Evolutionary conservation across 441 rosid genomes (phyloP), one percentile per base, ranked within the genome.

Genomic region (Viola pubescens): DNA sequence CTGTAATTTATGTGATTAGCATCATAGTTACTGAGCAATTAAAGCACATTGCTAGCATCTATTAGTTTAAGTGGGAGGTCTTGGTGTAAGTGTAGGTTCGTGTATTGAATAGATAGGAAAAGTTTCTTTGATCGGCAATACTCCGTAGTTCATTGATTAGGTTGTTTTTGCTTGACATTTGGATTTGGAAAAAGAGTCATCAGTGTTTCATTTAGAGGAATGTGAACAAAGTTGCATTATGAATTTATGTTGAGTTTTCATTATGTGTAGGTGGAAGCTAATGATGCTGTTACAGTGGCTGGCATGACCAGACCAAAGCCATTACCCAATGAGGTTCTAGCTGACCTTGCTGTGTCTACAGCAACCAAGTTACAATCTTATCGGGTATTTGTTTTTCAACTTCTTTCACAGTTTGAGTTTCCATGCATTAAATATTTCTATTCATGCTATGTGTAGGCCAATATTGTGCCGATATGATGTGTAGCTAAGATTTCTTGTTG

Each of bases 341-440:
- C 96, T 26, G 98, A 89, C 69, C 84, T 80, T 57, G 80, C 94
- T 65, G 92, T 89, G 44, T 92, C 82, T 72, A 79, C 94, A 37
- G 98, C 97, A 58, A 84, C 91, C 70, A 92, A 92, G 80, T 79
- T 87, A 61, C 97, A 87, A 68, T 80, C 90, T 76, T 92, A 79
- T 73, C 72, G 87, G 83, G 98, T 92, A 89, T 62, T 44, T 11
- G 41, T 13, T 39, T 38, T 58, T 58, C 39, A 4, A 37, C 9
- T 52, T 48, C 14, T 41, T 55, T 0, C 55, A 26, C 2, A 41
- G 9, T 69, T 40, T 26, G 38, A 7, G 61, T 41, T 37, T 38
- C 4, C 34, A 26, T 26, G 34, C 41, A 7, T 1, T 26, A 26
- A 19, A 6, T 16, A n/a, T 14, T 34, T 59, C 4, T 37, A 47